Evolutionary conservation across 148 eudicot species (phyloP), one percentile per base, ranked within the genome.

Genomic region (Nyssa sinensis): DNA sequence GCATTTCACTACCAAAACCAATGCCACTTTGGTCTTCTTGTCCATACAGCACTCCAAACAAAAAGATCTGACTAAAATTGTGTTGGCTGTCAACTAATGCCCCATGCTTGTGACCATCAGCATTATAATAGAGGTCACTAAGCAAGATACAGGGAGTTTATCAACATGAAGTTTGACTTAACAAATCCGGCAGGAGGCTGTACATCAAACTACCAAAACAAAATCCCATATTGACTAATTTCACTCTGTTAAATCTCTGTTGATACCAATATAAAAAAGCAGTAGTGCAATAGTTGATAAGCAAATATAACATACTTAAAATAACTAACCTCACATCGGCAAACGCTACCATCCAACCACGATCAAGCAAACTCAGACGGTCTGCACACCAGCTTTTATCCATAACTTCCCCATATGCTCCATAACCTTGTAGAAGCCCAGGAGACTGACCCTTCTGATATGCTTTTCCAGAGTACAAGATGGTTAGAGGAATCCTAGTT

Each of bases 291-390:
- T 55, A 9, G 59, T 19, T 55, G 7, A n/a, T 55, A 67, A 74
- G 17, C 33, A 60, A 80, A 64, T 8, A 63, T 14, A 69, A 70
- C 13, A 31, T 14, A 64, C 24, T 21, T 27, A n/a, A 24, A 11
- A 30, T 34, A 73, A 76, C 90, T 39, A 70, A 95, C 99, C 99
- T 93, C 66, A 95, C 99, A 89, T 95, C 99, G 72, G 99, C 96
- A 89, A 90, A 91, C 69, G 94, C 97, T 29, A 95, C 77, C 61
- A 91, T 87, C 99, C 99, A 95, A 70, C 99, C 99, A 78, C 93
- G 94, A 77, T 91, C 93, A 75, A 95, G 95, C 82, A 95, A 88
- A 87, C 97, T 93, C 71, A 95, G 83, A 63, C 93, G 96, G 66
- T 93, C 97, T 25, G 94, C 66, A 69, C 88, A 85, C 94, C 96